phyloP scores from a whole-genome alignment of 768 basidiomycete genomes.

The Pulveroboletus frians region DNA sequence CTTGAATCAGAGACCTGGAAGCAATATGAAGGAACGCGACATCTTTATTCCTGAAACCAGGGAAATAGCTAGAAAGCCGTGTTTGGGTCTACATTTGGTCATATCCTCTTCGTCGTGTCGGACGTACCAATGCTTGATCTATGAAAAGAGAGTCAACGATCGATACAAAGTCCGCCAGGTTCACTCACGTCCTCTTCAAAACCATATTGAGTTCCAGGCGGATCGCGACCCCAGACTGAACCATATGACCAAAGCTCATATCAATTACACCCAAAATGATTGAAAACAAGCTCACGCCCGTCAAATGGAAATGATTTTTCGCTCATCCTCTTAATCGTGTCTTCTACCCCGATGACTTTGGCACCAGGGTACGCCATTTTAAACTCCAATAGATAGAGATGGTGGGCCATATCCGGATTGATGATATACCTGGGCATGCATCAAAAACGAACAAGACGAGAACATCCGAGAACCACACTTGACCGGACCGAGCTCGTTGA shows the following conservation, averaged over 20 bases:
- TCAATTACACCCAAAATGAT: background rate
- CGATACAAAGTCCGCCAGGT: background rate
- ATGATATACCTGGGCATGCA: conserved; percentile 47
- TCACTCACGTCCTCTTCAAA: conserved; percentile 65
- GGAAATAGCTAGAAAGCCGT: conserved; percentile 49
- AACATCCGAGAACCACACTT: conserved; percentile 35
- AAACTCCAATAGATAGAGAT: conserved; percentile 57
- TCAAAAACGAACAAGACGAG: background rate
- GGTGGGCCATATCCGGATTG: conserved; percentile 53
- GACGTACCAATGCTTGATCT: conserved; percentile 50
- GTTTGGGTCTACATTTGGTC: background rate
- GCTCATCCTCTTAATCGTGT: conserved; percentile 45
- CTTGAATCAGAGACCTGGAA: conserved; percentile 70
- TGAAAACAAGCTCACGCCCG: conserved; percentile 44
- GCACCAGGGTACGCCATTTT: conserved; percentile 68
- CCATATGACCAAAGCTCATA: background rate
- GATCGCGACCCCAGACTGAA: conserved; percentile 58
- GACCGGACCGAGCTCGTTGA: conserved; percentile 64
- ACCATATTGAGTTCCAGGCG: conserved; percentile 61
- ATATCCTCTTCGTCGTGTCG: background rate
- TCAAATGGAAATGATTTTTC: conserved; percentile 53
- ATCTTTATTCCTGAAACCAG: conserved; percentile 71
- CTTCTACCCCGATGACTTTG: conserved; percentile 65
- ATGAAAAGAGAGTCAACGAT: background rate
- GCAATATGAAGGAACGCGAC: conserved; percentile 75